Percentiles rank a stretch among this genome's conserved stretches.
phyloP scores from a whole-genome alignment of 495 filamentous ascomycete species.

The Penicillium cosmopolitanum region DNA sequence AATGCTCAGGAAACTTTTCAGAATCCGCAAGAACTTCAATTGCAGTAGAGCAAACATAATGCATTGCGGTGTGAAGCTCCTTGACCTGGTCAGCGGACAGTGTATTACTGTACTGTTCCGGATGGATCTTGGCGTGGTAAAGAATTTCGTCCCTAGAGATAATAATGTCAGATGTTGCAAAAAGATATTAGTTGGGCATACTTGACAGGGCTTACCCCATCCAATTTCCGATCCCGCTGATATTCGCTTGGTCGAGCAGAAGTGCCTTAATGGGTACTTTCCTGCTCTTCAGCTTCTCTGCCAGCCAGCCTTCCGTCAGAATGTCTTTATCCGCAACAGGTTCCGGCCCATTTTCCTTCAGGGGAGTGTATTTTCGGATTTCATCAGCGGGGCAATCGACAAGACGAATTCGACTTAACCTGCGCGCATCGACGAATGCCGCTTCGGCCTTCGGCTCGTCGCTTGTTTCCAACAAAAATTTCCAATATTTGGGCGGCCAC shows the following conservation, averaged over 20 bases:
- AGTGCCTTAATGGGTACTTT: conserved; percentile 85
- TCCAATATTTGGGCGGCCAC: conserved; percentile 93
- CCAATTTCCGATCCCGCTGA: conserved; percentile 97
- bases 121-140: conserved; percentile 85
- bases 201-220: conserved; percentile 63
- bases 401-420: conserved; percentile 76
- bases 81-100: conserved; percentile 72
- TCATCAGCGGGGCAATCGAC: conserved; percentile 76
- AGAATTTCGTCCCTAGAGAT: conserved; percentile 76
- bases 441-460: conserved; percentile 65
- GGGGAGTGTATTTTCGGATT: conserved; percentile 75
- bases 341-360: conserved; percentile 92
- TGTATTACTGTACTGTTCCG: conserved; percentile 88
- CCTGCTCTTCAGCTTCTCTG: conserved; percentile 67
- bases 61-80: conserved; percentile 70
- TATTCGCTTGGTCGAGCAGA: conserved; percentile 83
- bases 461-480: conserved; percentile 74
- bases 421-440: conserved; percentile 81
- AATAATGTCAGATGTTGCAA: conserved; percentile 16
- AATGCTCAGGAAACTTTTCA: conserved; percentile 81
- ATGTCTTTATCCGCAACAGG: conserved; percentile 80
- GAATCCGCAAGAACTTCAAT: conserved; percentile 81
- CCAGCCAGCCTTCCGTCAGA: conserved; percentile 73
- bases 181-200: neutral
- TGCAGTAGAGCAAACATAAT: conserved; percentile 77